Conservation (phyloP, 2,329 filamentous ascomycete genomes). For the Trichophyton equinum region DNA sequence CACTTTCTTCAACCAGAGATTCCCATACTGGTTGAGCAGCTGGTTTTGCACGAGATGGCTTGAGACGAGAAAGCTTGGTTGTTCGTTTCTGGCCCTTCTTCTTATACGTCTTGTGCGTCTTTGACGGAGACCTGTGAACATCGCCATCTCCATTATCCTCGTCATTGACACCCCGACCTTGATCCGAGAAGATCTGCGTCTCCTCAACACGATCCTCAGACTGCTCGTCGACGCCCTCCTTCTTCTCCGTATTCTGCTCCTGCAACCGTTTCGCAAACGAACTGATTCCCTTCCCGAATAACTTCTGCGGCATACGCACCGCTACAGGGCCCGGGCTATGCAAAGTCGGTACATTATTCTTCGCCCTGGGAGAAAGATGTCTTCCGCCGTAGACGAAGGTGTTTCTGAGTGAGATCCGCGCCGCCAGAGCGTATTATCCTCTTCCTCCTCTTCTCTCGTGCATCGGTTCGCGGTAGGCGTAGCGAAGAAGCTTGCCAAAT, state of each 20-base stretch:
- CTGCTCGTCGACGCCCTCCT: constrained; percentile 34
- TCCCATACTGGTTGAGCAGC: constrained; percentile 18
- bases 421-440: background rate
- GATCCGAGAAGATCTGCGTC: constrained; percentile 14
- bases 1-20: constrained; percentile 12
- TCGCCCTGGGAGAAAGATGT: constrained; percentile 19
- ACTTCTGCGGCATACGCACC: constrained; percentile 22
- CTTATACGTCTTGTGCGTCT: constrained; percentile 15
- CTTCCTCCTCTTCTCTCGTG: constrained; percentile 22
- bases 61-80: constrained; percentile 34
- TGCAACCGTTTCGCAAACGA: constrained; percentile 28
- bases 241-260: constrained; percentile 33
- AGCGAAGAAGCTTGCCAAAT: constrained; percentile 34
- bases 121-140: background rate
- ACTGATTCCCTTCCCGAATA: constrained; percentile 29
- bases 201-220: constrained; percentile 25
- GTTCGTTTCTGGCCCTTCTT: constrained; percentile 40
- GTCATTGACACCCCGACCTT: constrained; percentile 25
- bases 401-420: constrained; percentile 20
- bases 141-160: constrained; percentile 13
- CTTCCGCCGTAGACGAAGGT: constrained; percentile 30
- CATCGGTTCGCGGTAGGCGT: constrained; percentile 35
- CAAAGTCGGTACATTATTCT: background rate
- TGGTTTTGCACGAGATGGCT: constrained; percentile 26
- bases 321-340: constrained; percentile 26